Evolutionary conservation across 495 filamentous ascomycete genomes (phyloP).

Genomic region (Rhypophila decipiens): DNA sequence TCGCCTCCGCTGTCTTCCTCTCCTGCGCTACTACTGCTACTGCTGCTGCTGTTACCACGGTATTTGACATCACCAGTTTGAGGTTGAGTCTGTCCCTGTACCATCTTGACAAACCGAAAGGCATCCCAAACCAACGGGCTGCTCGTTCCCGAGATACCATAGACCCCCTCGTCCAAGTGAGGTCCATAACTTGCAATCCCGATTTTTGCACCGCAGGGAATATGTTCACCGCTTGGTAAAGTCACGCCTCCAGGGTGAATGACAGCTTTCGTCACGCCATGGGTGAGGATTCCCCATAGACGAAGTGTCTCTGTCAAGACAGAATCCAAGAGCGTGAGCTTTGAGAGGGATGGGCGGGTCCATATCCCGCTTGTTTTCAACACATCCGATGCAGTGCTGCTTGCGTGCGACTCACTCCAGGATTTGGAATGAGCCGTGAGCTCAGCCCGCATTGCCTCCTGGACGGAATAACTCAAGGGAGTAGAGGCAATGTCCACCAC

Average conservation of each 20-base stretch:
- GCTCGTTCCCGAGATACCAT: conserved; percentile 18
- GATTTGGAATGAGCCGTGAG: no score
- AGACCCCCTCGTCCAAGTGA: conserved; percentile 33
- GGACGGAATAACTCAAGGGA: conserved; percentile 15
- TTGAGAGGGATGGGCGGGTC: conserved; percentile 30
- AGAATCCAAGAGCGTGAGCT: conserved; percentile 30
- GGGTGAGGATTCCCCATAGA: conserved; percentile 30
- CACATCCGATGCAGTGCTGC: not conserved
- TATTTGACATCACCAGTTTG: no score
- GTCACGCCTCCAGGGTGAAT: conserved; percentile 30
- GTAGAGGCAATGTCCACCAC: conserved; percentile 27
- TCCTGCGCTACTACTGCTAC: no score
- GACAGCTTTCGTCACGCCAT: conserved; percentile 35
- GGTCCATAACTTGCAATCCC: conserved; percentile 30
- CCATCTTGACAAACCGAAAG: no score
- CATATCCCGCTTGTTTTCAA: conserved; percentile 13
- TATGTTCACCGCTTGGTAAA: conserved; percentile 25
- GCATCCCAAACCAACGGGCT: conserved; percentile 26
- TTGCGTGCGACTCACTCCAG: no score
- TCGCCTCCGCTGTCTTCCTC: no score
- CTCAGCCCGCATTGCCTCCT: conserved; percentile 9
- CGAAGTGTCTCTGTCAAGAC: conserved; percentile 38
- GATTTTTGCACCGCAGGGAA: conserved; percentile 33
- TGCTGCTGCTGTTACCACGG: no score
- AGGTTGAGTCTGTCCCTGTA: conserved; percentile 1